These are phyloP conservation scores for Cymodocea nodosa DNA, from an alignment of 116 monocot genomes.

Conservation along the genomic window DNA sequence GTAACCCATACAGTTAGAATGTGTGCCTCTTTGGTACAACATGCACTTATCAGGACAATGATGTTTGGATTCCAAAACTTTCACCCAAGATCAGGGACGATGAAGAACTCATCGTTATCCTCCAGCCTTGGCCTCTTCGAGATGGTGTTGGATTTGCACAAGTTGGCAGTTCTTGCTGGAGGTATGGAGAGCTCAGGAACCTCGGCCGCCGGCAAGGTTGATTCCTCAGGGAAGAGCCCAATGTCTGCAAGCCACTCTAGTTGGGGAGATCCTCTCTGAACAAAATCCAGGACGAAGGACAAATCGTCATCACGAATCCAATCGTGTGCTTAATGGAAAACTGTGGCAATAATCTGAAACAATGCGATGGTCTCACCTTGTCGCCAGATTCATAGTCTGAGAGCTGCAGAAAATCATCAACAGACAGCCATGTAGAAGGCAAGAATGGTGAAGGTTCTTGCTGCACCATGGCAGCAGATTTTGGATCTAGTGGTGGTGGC, in stretches of 20 bases:
- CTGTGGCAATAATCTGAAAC: no score
- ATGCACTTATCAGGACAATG: no score
- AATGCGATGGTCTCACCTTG: slow-evolving; percentile 34
- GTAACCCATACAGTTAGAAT: no score
- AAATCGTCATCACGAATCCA: not conserved
- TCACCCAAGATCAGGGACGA: slow-evolving; percentile 81
- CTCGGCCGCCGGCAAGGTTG: slow-evolving; percentile 27
- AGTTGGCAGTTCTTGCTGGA: slow-evolving; percentile 21
- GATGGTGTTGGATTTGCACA: not conserved
- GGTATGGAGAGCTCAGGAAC: slow-evolving; percentile 46
- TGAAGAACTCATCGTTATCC: slow-evolving; percentile 79
- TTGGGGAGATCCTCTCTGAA: slow-evolving; percentile 41
- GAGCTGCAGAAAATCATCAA: slow-evolving; percentile 79
- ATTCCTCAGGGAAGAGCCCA: slow-evolving; percentile 28
- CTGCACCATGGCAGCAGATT: slow-evolving; percentile 11
- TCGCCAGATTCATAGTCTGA: slow-evolving; percentile 70
- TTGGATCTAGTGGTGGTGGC: not conserved
- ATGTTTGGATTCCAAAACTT: no score
- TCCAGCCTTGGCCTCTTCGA: slow-evolving; percentile 58
- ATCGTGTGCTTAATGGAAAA: not conserved
- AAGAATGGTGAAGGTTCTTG: slow-evolving; percentile 8
- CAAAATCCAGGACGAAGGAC: not conserved
- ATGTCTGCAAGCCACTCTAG: slow-evolving; percentile 77
- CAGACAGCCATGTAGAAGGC: slow-evolving; percentile 56
- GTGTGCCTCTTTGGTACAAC: no score